Percentiles rank a stretch among this genome's conserved stretches.
phyloP scores from a whole-genome alignment of 2,329 filamentous ascomycete species.

The Ilyonectria destructans region DNA sequence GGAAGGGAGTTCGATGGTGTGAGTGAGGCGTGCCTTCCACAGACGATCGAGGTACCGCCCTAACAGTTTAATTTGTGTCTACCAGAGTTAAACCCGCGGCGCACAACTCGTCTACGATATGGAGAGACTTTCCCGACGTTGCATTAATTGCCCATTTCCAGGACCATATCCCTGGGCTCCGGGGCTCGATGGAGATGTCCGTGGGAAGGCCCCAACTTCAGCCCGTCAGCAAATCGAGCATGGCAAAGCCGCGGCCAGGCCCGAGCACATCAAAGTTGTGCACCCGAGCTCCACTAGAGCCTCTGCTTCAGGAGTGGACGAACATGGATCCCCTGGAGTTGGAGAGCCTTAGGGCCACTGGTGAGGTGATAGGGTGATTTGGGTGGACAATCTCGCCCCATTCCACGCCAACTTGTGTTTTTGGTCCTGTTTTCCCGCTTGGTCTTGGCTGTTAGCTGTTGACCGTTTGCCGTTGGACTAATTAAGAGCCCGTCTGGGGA shows the following conservation, averaged over 20 bases:
- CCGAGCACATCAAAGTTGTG: constrained; percentile 14
- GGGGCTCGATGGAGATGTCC: not conserved
- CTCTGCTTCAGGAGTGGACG: not conserved
- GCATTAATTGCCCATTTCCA: not conserved
- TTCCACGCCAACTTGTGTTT: not conserved
- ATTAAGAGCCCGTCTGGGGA: no score
- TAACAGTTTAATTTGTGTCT: not conserved
- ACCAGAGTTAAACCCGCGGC: not conserved
- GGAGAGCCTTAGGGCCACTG: not conserved
- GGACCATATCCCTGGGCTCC: not conserved
- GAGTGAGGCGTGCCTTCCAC: not conserved
- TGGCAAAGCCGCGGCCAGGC: constrained; percentile 9
- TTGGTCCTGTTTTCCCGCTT: not conserved
- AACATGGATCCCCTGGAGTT: constrained; percentile 4
- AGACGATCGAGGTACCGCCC: not conserved
- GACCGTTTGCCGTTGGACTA: constrained; percentile 1
- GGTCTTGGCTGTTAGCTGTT: not conserved
- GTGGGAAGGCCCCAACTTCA: not conserved
- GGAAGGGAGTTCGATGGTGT: not conserved
- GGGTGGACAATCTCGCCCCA: not conserved
- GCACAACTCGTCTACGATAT: not conserved
- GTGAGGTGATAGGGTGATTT: not conserved
- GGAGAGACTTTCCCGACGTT: not conserved
- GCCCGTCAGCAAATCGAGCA: constrained; percentile 9
- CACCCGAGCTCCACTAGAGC: not conserved